phyloP scores from a whole-genome alignment of 208 protist species.

The Borovskyia barvae region DNA sequence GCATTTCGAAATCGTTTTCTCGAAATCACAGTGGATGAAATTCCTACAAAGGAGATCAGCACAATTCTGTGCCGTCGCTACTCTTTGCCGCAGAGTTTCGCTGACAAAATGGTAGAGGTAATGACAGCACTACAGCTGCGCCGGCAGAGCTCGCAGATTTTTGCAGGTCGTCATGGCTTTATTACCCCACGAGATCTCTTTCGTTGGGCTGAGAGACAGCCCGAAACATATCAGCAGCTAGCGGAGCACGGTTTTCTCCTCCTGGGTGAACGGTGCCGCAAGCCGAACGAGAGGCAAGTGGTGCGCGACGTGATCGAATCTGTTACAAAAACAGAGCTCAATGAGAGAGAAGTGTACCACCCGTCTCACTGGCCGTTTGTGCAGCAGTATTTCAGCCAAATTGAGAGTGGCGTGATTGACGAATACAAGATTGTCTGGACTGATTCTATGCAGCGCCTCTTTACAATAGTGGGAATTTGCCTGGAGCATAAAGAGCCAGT shows the following conservation, averaged over 20 bases:
- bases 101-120: constrained; percentile 93
- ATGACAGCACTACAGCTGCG: constrained; percentile 96
- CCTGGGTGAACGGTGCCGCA: constrained; percentile 97
- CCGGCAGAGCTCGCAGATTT: constrained; percentile 95
- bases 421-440: constrained; percentile 97
- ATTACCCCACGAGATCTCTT: constrained; percentile 99
- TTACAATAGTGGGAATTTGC: constrained; percentile 95
- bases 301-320: constrained; percentile 92
- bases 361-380: constrained; percentile 86
- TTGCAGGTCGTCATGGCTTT: constrained; percentile 98
- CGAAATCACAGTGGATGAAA: constrained; percentile 99
- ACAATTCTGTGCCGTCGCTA: constrained; percentile 96
- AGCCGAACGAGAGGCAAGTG: constrained; percentile 92
- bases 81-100: constrained; percentile 91
- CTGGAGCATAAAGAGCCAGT: constrained; percentile 95
- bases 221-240: constrained; percentile 91
- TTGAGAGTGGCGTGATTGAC: constrained; percentile 68
- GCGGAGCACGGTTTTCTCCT: constrained; percentile 98
- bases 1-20: constrained; percentile 99
- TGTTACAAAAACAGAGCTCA: constrained; percentile 68
- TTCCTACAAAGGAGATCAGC: constrained; percentile 97
- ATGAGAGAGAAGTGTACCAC: constrained; percentile 70
- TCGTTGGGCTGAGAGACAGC: constrained; percentile 97
- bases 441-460: constrained; percentile 94
- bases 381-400: constrained; percentile 54